phyloP scores from a whole-genome alignment of 2,329 filamentous ascomycete genomes.

The Bipolaris gigantea region DNA sequence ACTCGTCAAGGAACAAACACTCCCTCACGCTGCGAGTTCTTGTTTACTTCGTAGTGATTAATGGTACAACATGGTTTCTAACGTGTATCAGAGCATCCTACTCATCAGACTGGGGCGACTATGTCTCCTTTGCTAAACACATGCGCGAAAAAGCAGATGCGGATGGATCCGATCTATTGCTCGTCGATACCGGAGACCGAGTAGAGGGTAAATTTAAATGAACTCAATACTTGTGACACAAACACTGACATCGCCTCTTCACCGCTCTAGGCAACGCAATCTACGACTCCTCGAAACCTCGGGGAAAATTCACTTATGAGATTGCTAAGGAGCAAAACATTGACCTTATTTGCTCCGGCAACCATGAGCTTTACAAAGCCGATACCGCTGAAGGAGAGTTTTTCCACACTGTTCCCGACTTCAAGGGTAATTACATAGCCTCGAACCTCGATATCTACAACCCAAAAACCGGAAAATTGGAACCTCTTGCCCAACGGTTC shows the following conservation, averaged over 20 bases:
- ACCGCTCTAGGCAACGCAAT: slow-evolving; percentile 80
- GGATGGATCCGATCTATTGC: slow-evolving; percentile 77
- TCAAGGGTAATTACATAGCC: slow-evolving; percentile 76
- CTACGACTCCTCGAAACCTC: slow-evolving; percentile 85
- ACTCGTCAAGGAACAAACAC: not conserved
- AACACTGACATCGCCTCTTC: not conserved
- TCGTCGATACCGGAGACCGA: slow-evolving; percentile 96
- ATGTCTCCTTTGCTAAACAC: slow-evolving; percentile 86
- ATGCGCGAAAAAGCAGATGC: slow-evolving; percentile 78
- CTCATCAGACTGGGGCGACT: slow-evolving; percentile 97
- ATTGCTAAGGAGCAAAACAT: slow-evolving; percentile 82
- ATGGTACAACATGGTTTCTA: slow-evolving; percentile 1
- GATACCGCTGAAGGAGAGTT: slow-evolving; percentile 79
- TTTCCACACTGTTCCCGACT: slow-evolving; percentile 78
- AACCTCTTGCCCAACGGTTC: slow-evolving; percentile 79
- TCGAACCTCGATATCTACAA: slow-evolving; percentile 91
- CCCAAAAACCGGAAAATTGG: slow-evolving; percentile 67
- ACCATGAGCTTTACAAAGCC: slow-evolving; percentile 89
- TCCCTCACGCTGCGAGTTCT: no score
- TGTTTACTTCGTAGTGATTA: not conserved
- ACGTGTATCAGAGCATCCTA: slow-evolving; percentile 69
- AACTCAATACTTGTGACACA: not conserved
- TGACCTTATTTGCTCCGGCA: slow-evolving; percentile 84
- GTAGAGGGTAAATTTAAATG: not conserved
- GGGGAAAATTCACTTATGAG: slow-evolving; percentile 84